Conservation (phyloP, 108 stramenopile genomes). For the Parietichytrium sp. region DNA sequence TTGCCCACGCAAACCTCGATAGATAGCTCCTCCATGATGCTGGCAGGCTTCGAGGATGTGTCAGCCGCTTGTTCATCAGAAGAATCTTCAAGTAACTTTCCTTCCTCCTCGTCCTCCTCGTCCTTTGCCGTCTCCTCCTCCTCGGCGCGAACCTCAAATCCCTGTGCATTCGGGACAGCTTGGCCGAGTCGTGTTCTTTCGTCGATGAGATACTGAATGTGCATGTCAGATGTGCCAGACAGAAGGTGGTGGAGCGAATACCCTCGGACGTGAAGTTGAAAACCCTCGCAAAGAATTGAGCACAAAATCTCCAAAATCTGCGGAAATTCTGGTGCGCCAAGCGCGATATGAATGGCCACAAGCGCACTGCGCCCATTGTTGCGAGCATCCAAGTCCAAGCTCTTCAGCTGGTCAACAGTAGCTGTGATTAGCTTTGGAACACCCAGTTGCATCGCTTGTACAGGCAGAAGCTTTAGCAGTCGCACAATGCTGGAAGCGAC, state of each 20-base stretch:
- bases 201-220: too few relatives aligned
- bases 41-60: too few relatives aligned
- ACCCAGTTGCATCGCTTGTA: background rate
- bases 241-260: background rate
- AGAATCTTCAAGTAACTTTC: too few relatives aligned
- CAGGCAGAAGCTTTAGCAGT: background rate
- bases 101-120: too few relatives aligned
- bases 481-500: background rate
- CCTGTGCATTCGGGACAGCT: too few relatives aligned
- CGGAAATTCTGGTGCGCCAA: background rate
- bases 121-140: too few relatives aligned
- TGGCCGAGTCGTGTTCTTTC: too few relatives aligned
- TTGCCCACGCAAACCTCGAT: too few relatives aligned
- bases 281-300: background rate
- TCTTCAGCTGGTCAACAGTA: background rate
- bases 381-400: background rate
- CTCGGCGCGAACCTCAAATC: too few relatives aligned
- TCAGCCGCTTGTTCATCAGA: too few relatives aligned
- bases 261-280: conserved; percentile 23
- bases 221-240: background rate
- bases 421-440: background rate
- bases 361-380: background rate
- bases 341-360: background rate
- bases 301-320: background rate
- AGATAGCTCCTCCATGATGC: too few relatives aligned